A percentile compares a stretch with the other conserved stretches of the same genome.
phyloP scores from a whole-genome alignment of 148 eudicot genomes.

The Chenopodium quinoa region DNA sequence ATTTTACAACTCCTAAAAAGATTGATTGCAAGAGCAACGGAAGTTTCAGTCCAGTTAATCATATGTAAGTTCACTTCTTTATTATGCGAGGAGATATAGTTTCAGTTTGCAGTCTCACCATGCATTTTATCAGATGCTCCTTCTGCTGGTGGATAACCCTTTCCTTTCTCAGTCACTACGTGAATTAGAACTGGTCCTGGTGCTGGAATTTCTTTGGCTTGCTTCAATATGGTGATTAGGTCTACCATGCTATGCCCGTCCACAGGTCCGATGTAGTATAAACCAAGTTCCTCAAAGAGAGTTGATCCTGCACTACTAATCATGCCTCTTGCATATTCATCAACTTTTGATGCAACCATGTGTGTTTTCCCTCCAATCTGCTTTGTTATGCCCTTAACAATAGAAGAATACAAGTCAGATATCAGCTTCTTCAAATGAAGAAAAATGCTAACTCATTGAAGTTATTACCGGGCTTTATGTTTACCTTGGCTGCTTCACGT shows the following conservation, averaged over 20 bases:
- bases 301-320: constrained; percentile 47
- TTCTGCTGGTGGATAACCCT: constrained; percentile 81
- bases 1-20: constrained; percentile 58
- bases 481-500: constrained; percentile 72
- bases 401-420: constrained; percentile 12
- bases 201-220: constrained; percentile 64
- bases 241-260: constrained; percentile 72
- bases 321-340: constrained; percentile 69
- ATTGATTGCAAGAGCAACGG: neutral
- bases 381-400: constrained; percentile 52
- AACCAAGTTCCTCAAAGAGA: constrained; percentile 68
- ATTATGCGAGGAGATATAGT: neutral
- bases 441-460: neutral
- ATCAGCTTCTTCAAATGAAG: neutral
- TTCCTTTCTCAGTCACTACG: constrained; percentile 75
- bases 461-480: neutral
- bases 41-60: neutral
- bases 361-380: constrained; percentile 64
- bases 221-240: constrained; percentile 47
- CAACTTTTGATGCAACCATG: constrained; percentile 60
- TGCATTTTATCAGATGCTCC: constrained; percentile 76
- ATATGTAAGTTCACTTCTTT: neutral
- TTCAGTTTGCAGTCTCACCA: constrained; percentile 37
- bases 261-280: constrained; percentile 75
- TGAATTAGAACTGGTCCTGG: constrained; percentile 75